Evolutionary conservation across 768 basidiomycete species (phyloP).

Genomic region (Termitomyces sp.): DNA sequence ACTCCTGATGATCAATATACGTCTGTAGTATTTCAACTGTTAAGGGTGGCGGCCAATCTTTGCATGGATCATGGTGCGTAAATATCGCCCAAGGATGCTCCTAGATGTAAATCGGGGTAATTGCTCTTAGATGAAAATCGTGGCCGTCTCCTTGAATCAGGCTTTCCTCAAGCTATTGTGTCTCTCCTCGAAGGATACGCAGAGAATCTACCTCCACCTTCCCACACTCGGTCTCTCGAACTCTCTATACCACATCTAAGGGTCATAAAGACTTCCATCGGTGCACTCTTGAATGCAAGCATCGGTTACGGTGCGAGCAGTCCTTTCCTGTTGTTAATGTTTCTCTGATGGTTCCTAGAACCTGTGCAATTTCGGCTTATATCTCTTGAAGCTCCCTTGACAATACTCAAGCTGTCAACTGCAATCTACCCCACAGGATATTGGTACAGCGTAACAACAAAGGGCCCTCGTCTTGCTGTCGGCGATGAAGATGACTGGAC

Average conservation of each 20-base stretch:
- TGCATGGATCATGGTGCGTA: conserved; percentile 77
- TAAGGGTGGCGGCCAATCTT: conserved; percentile 77
- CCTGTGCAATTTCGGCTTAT: conserved; percentile 64
- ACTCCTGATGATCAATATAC: conserved; percentile 42
- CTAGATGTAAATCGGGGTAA: conserved; percentile 64
- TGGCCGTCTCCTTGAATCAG: conserved; percentile 61
- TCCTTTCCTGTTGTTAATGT: not conserved
- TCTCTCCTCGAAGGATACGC: conserved; percentile 67
- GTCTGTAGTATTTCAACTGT: conserved; percentile 56
- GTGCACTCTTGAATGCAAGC: conserved; percentile 73
- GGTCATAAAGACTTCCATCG: conserved; percentile 72
- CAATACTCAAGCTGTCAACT: conserved; percentile 61
- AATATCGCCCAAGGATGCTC: not conserved
- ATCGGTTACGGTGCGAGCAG: conserved; percentile 62
- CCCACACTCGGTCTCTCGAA: conserved; percentile 35
- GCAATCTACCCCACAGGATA: conserved; percentile 70
- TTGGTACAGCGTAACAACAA: conserved; percentile 40
- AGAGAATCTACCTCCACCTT: conserved; percentile 35
- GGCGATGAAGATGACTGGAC: conserved; percentile 53
- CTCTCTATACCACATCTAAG: conserved; percentile 61
- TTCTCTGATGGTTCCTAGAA: conserved; percentile 37
- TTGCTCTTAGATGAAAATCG: conserved; percentile 64
- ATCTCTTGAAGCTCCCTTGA: conserved; percentile 62
- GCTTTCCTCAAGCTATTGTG: conserved; percentile 62
- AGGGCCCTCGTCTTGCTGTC: conserved; percentile 19